Base-by-base conservation (phyloP, 768 basidiomycete species). In the Suillus decipiens region DNA sequence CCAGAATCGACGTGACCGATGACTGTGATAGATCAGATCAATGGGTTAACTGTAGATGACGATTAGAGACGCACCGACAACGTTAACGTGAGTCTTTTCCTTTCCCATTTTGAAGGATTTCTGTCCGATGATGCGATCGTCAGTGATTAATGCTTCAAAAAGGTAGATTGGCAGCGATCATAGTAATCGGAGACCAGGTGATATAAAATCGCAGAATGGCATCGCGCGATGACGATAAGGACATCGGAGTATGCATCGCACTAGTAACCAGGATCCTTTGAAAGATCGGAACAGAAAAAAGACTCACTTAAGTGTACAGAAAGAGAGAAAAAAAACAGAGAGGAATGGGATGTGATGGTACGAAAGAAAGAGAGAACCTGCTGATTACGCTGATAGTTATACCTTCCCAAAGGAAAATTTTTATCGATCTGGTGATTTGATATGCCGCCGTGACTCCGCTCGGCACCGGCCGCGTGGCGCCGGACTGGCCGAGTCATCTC, bases 1-100 rank as follows among this genome's bases (percentile, higher is more conserved):
- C 96, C 96, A 79, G 96, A 98, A 85, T 98, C 95, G 93, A 96
- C 94, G 86, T 96, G 95, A 70, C 96, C 95, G 84, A 96, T 96
- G 81, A 96, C 95, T 92, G 75, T 39, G 70, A 77, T 70, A 55
- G 66, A 71, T 76, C 61, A 73, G 67, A 74, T 75, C 64, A 77
- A 68, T 61, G 54, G 19, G 66, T 69, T 61, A 51, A 64, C 56
- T 63, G 67, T 60, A 65, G 68, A 72, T 57, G 75, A 78, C 74
- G 68, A n/a, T n/a, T n/a, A 69, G 63, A 62, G 60, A 82, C 92
- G 66, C 62, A 93, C 92, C 95, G 80, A 96, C 95, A 81, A 96
- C 95, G 89, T 96, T 96, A 86, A 97, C 88, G 89, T 97, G 95
- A 72, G 72, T 80, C 85, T 95, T 95, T 69, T 95, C 94, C 85